phyloP scores from a whole-genome alignment of 768 basidiomycete species.

The Lactifluus rugatus region DNA sequence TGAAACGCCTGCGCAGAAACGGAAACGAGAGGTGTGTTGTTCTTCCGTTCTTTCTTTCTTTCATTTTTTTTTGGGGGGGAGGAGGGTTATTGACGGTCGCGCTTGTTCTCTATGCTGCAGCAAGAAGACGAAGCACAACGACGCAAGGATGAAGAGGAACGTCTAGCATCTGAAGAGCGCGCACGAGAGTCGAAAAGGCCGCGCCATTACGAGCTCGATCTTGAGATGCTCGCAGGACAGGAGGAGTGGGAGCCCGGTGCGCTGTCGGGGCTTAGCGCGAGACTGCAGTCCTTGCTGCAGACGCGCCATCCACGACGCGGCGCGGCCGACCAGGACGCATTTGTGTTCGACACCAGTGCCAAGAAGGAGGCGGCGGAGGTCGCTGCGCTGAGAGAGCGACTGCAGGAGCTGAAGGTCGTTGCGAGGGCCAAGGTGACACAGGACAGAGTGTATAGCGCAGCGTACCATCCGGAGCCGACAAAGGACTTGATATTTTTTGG shows the following conservation, averaged over 20 bases:
- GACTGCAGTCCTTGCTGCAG: constrained; percentile 35
- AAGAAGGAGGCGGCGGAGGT: constrained; percentile 41
- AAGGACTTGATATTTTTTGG: constrained; percentile 86
- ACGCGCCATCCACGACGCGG: constrained; percentile 31
- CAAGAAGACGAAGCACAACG: constrained; percentile 42
- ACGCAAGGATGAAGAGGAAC: constrained; percentile 51
- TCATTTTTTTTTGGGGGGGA: no score
- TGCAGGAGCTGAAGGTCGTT: constrained; percentile 51
- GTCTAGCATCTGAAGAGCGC: constrained; percentile 50
- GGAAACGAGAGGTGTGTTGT: constrained; percentile 51
- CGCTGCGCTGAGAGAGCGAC: constrained; percentile 41
- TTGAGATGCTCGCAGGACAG: constrained; percentile 37
- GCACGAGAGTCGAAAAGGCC: constrained; percentile 57
- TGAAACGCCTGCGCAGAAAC: constrained; percentile 55
- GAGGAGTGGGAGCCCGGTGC: constrained; percentile 40
- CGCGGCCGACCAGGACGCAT: constrained; percentile 42
- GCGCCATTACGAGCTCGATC: constrained; percentile 54
- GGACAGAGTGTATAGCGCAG: constrained; percentile 65
- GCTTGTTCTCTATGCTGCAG: constrained; percentile 22
- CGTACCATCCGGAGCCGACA: constrained; percentile 69
- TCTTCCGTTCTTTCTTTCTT: neutral
- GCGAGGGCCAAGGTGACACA: constrained; percentile 74
- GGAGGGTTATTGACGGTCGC: no score
- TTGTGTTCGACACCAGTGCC: constrained; percentile 35
- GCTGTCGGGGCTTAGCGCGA: constrained; percentile 35